Evolutionary conservation across 1,284 basidiomycete genomes (phyloP), one percentile per base, ranked within the genome.

Genomic region (Heterobasidion occidentale): DNA sequence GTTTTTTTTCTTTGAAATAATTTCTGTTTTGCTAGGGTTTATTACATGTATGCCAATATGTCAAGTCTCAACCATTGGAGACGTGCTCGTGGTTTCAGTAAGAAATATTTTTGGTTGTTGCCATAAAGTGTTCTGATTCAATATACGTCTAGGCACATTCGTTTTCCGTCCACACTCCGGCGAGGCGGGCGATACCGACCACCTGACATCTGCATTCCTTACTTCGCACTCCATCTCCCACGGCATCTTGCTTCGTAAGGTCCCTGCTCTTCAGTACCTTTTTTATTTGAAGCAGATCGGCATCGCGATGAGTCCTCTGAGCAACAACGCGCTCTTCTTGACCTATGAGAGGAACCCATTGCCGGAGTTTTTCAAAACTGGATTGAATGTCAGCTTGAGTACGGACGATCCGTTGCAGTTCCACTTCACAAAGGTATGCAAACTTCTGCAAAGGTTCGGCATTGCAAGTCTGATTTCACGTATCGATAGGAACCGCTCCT

Each of bases 201-300:
- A 99, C 70, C 81, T 99, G 19, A 93, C 95, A 0, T 92, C 96
- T 0, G 91, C 96, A 1, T 99, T 94, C 81, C 80, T 99, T 33
- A 94, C 94, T 0, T 90, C 95, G 5, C 96, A 99, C 68, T 98
- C 95, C 0, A 99, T 99, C 69, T 98, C 96, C 14, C 97, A 99
- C 68, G 97, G 97, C 45, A 99, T 99, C 68, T 77, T 98, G 20
- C 80, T 99, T 11, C 89, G 97, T 60, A 99, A 99, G 71, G 96
- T 99, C 1, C 97, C 96, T 0, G 95, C 94, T 0, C 74, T 92
- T 49, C 90, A 93, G 64, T 96, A 96, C 66, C 80, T 96, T 11
- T 99, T 95, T 76, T 99, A 99, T 70, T 77, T 98, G 61, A 94
- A 92, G 72, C 94, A 97, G 73, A 97, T 98, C 59, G 95, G 94